Evolutionary conservation across 305 asterid genomes (phyloP), one percentile per base, ranked within the genome.

Genomic region (Galium porrigens): DNA sequence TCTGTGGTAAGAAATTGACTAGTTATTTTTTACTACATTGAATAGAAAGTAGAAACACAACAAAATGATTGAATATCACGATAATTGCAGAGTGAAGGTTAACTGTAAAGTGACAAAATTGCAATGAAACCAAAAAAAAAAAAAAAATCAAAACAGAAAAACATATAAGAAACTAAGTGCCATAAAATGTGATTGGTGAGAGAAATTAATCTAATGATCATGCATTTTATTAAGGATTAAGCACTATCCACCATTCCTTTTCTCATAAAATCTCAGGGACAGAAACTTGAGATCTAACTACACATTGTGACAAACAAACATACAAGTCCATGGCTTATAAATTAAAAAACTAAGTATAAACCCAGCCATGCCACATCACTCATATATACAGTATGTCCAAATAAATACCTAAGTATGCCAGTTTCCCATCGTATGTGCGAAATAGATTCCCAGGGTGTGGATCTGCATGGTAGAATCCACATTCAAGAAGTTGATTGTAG

Each of bases 391-490:
- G n/a, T 9, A 17, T 7, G 5, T 25, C 52, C n/a, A 22, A 37
- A 61, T 18, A 17, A 66, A 69, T 85, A 89, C 98, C 98, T 77
- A 91, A 74, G 90, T 91, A 91, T 57, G 95, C 98, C 73, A 91
- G 81, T 78, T 91, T 86, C 76, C 96, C 95, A 68, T 91, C 98
- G 73, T 79, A 76, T 64, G 98, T 91, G 64, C 95, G 95, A 60
- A 91, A 84, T 42, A 91, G 80, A 83, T 88, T 91, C 73, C 98
- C 98, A 74, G 96, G 96, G 82, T 91, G 98, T 64, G 98, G 98
- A 88, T 91, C 98, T 68, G 98, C 98, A 67, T 91, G 98, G 77
- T 91, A 91, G 80, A 91, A 91, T 41, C 98, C 98, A 81, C 52
- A 72, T 82, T 88, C 96, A 61, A 91, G 84, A 81, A 91, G 98